Evolutionary conservation across 2,329 filamentous ascomycete species (phyloP).

Genomic region (Coniochaeta sp.): DNA sequence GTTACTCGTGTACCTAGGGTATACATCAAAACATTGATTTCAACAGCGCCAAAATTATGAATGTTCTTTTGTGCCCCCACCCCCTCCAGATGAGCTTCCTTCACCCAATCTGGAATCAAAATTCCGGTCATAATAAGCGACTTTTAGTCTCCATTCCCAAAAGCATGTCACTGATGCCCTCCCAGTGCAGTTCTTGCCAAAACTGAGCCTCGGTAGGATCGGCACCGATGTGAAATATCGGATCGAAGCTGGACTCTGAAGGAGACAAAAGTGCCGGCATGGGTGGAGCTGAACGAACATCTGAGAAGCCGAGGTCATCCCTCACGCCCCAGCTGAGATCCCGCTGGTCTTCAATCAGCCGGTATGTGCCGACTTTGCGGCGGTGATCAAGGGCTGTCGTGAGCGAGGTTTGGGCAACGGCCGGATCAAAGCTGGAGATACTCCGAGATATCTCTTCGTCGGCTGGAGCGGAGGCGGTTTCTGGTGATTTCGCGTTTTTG

Average conservation of each 20-base stretch:
- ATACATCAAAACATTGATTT: too few relatives aligned
- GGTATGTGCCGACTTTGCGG: background rate
- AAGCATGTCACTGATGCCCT: slow-evolving; percentile 7
- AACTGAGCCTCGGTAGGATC: background rate
- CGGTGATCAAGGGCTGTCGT: background rate
- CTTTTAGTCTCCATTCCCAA: slow-evolving; percentile 1
- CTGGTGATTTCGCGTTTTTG: background rate
- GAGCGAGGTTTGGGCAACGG: background rate
- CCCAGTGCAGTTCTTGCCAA: slow-evolving; percentile 7
- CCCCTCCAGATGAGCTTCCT: too few relatives aligned
- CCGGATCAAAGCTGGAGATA: background rate
- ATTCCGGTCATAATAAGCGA: too few relatives aligned
- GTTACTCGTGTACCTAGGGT: too few relatives aligned
- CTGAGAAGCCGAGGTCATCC: background rate
- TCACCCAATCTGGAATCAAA: too few relatives aligned
- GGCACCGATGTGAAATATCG: background rate
- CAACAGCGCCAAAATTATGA: too few relatives aligned
- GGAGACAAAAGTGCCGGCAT: background rate
- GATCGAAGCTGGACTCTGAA: background rate
- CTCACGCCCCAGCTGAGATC: background rate
- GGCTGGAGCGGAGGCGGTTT: background rate
- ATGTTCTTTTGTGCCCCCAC: too few relatives aligned
- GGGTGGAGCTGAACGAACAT: background rate
- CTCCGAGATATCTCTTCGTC: background rate
- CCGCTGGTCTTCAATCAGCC: background rate